phyloP scores from a whole-genome alignment of 352 stramenopile genomes.

The Phytophthora tubulina region DNA sequence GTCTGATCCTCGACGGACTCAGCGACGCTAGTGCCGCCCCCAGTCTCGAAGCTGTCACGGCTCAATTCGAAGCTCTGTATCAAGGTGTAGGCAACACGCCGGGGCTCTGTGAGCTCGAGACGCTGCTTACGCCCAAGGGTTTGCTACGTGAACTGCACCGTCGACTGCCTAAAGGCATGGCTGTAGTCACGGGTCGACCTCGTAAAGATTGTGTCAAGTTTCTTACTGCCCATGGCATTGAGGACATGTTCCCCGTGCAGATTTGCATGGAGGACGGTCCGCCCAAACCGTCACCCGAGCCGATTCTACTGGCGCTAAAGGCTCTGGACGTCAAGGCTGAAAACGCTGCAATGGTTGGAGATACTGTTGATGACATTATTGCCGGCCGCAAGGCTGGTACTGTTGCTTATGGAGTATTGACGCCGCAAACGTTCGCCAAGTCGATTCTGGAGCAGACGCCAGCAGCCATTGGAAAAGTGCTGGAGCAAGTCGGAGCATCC shows the following conservation, averaged over 20 bases:
- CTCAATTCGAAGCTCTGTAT: slow-evolving; percentile 96
- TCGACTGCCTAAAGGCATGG: slow-evolving; percentile 89
- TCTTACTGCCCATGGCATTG: slow-evolving; percentile 83
- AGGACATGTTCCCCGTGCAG: slow-evolving; percentile 88
- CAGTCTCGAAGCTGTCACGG: slow-evolving; percentile 93
- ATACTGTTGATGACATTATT: slow-evolving; percentile 97
- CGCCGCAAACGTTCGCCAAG: slow-evolving; percentile 86
- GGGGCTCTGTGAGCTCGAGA: slow-evolving; percentile 93
- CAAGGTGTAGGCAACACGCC: slow-evolving; percentile 79
- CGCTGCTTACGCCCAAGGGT: slow-evolving; percentile 88
- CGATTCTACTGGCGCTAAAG: slow-evolving; percentile 87
- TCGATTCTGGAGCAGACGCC: slow-evolving; percentile 71
- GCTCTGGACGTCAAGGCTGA: slow-evolving; percentile 78
- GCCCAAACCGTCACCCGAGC: slow-evolving; percentile 94
- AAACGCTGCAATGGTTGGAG: slow-evolving; percentile 93
- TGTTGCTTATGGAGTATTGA: slow-evolving; percentile 86
- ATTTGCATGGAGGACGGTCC: slow-evolving; percentile 97
- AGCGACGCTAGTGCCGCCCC: slow-evolving; percentile 26
- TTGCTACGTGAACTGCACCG: slow-evolving; percentile 86
- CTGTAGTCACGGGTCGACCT: slow-evolving; percentile 93
- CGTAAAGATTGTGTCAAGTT: slow-evolving; percentile 96
- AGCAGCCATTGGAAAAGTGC: slow-evolving; percentile 53
- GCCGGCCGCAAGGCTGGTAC: slow-evolving; percentile 83
- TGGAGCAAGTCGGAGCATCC: slow-evolving; percentile 67
- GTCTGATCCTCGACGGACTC: slow-evolving; percentile 76